Conservation (phyloP, 2,329 filamentous ascomycete species). For the Gnomoniopsis smithogilvyi region DNA sequence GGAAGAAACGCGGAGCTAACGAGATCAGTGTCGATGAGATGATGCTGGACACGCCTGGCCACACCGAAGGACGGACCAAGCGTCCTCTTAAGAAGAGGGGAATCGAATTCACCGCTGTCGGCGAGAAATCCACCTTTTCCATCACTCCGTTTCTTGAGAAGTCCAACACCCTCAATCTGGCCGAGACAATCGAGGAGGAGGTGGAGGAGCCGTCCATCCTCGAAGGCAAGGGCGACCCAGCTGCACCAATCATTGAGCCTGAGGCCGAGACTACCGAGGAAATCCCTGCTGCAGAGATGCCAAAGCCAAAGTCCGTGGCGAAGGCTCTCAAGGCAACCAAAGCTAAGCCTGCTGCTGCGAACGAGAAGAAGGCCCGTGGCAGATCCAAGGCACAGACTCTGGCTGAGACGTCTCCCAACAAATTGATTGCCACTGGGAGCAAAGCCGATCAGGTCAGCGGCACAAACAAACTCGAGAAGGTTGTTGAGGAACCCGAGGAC, state of each 20-base stretch:
- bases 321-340: conserved; percentile 18
- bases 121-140: conserved; percentile 89
- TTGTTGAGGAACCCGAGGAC: conserved; percentile 33
- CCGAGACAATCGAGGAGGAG: conserved; percentile 36
- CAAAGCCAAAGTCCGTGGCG: conserved; percentile 9
- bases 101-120: conserved; percentile 57
- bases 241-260: conserved; percentile 14
- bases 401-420: conserved; percentile 43
- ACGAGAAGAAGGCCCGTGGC: conserved; percentile 40
- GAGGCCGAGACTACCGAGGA: conserved; percentile 9
- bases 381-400: conserved; percentile 42
- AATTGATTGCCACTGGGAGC: conserved; percentile 36
- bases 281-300: conserved; percentile 4
- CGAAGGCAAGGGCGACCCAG: conserved; percentile 10
- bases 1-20: conserved; percentile 43
- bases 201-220: conserved; percentile 26
- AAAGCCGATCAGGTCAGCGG: conserved; percentile 25
- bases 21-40: conserved; percentile 46
- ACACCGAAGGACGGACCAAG: conserved; percentile 34
- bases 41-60: conserved; percentile 41
- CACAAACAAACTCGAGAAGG: conserved; percentile 34
- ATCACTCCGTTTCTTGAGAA: conserved; percentile 90
- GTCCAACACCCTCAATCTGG: conserved; percentile 43
- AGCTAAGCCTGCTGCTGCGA: conserved; percentile 20
- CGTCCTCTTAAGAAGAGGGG: conserved; percentile 54